Evolutionary conservation across 2,329 filamentous ascomycete genomes (phyloP).

Genomic region (Xylariaceae sp.): DNA sequence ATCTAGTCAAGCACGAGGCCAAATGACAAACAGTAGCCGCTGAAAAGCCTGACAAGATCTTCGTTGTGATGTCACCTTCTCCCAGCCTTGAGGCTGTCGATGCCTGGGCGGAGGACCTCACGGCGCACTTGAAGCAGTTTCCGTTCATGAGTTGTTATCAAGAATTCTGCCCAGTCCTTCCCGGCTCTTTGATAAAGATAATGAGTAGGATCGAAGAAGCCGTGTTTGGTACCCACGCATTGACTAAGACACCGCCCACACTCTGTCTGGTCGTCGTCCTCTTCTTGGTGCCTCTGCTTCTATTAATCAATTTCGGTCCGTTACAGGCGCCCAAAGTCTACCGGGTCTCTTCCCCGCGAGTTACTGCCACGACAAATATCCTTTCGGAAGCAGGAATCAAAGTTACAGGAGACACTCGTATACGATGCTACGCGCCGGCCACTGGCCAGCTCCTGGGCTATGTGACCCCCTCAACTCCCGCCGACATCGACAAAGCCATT

Average conservation of each 20-base stretch:
- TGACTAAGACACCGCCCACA: conserved; percentile 15
- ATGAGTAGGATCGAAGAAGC: conserved; percentile 22
- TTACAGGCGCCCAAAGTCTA: conserved; percentile 49
- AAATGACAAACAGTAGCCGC: neutral
- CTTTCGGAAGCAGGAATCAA: conserved; percentile 59
- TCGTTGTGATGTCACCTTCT: neutral
- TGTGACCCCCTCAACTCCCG: conserved; percentile 69
- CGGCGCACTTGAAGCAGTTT: conserved; percentile 24
- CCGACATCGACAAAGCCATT: conserved; percentile 74
- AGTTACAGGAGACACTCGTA: conserved; percentile 58
- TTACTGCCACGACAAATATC: conserved; percentile 45
- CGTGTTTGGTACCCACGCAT: conserved; percentile 12
- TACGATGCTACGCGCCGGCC: conserved; percentile 85
- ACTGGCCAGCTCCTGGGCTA: conserved; percentile 78
- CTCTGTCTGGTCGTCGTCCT: neutral
- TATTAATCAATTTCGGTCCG: conserved; percentile 22
- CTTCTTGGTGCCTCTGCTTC: conserved; percentile 24
- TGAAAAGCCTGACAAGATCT: neutral
- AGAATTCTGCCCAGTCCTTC: neutral
- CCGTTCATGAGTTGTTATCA: conserved; percentile 23
- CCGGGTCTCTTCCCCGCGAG: conserved; percentile 43
- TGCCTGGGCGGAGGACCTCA: conserved; percentile 26
- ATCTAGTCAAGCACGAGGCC: neutral
- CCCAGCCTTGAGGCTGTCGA: conserved; percentile 20
- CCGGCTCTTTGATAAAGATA: neutral